Base-by-base conservation (phyloP, 1,284 basidiomycete genomes). In the Leccinum holopus region DNA sequence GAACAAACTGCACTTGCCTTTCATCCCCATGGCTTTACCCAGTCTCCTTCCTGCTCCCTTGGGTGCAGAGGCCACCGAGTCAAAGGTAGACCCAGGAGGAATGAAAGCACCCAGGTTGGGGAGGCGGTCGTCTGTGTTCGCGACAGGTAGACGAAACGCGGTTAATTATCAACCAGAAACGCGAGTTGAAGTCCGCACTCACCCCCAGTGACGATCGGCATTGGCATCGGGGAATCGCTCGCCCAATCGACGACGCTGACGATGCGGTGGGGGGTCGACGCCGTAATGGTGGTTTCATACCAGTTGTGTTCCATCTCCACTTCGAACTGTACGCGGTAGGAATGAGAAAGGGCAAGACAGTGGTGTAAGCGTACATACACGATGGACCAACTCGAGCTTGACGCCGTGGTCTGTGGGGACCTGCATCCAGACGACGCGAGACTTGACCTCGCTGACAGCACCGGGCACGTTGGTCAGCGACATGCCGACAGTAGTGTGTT, bases 301-400 rank as follows among this genome's bases (percentile, higher is more conserved):
- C 90, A 92, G 76, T 92, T 93, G 75, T 93, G 87, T 70, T 87
- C 73, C 91, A 93, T 90, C 80, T 92, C 90, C n/a, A 92, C 88
- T 70, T 91, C 89, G 65, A 91, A 88, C 87, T 90, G 64, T 8
- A 65, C 1, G 3, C 9, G 9, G n/a, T 44, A 44, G 14, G 1
- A 4, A 4, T 6, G 54, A 0, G n/a, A 9, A 28, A 58, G 66
- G 59, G 33, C 0, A 2, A 37, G 2, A 9, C 3, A 16, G 3
- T 4, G 11, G 3, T 33, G 10, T 18, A 1, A 10, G 4, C 2
- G 35, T 7, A 51, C 72, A 37, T 64, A 74, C 72, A 6, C 73
- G 74, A 37, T 74, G 73, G 10, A 90, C 90, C 61, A 88, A 82
- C 70, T 84, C 80, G 30, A 92, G 82, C 25, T 81, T 79, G 14